Conservation (phyloP, 192 early-diverging fungal genomes). For the Globomyces pollinis-pini region DNA sequence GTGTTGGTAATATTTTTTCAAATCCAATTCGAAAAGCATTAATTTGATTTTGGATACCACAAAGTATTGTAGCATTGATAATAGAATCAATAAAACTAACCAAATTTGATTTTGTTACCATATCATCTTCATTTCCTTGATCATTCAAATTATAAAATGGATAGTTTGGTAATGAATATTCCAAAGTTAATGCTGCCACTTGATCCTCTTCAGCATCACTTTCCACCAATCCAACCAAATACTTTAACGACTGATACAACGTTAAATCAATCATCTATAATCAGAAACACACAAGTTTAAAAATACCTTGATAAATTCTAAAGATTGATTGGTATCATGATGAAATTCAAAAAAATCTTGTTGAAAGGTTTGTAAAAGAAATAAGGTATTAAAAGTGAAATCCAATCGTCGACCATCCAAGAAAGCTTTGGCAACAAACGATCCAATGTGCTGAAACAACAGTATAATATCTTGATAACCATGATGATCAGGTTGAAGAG, state of each 20-base stretch:
- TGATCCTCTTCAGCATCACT: too few species aligned
- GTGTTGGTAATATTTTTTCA: conserved; percentile 66
- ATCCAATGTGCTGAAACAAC: conserved; percentile 70
- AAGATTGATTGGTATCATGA: neutral
- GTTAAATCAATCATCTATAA: too few species aligned
- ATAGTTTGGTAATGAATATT: conserved; percentile 83
- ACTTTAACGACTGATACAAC: too few species aligned
- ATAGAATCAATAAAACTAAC: conserved; percentile 65
- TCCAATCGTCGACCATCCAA: conserved; percentile 82
- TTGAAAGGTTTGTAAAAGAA: conserved; percentile 38
- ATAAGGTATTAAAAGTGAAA: conserved; percentile 65
- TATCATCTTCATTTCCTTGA: conserved; percentile 48
- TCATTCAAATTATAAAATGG: conserved; percentile 57
- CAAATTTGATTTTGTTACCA: conserved; percentile 78
- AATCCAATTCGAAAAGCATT: conserved; percentile 79
- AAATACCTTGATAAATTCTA: neutral
- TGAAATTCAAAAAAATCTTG: neutral
- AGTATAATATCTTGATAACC: neutral
- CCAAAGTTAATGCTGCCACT: conserved; percentile 70
- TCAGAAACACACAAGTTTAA: too few species aligned
- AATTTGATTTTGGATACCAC: conserved; percentile 61
- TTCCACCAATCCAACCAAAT: too few species aligned
- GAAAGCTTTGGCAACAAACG: conserved; percentile 82
- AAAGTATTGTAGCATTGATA: conserved; percentile 52
- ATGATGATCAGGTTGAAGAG: neutral